Evolutionary conservation across 305 asterid genomes (phyloP), one percentile per base, ranked within the genome.

Genomic region (Fraxinus velutina): DNA sequence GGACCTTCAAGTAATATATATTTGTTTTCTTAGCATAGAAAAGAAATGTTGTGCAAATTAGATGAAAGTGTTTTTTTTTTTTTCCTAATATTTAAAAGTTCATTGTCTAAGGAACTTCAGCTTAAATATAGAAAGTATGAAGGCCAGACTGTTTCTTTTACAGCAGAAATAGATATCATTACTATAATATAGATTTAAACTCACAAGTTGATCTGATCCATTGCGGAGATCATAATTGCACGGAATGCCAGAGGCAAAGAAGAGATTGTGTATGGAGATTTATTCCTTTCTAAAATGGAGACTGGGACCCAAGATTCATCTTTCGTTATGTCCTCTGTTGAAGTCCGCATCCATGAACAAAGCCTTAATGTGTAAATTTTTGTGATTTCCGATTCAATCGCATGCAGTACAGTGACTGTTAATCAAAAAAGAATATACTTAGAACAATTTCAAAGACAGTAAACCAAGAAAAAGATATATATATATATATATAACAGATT

Each of bases 291-390:
- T 86, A 96, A 84, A 87, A 92, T 87, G 75, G 99, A 96, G 78
- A 96, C 97, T 2, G 98, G 94, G 39, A 93, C 86, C 98, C 98
- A 96, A 76, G 98, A 85, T 89, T 96, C 99, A 80, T 91, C 92
- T 85, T 88, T 94, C 34, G 97, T 88, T 90, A 96, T 90, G 89
- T 93, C 99, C 79, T 93, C 98, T 37, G 90, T 88, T 81, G 98
- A 90, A 81, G 91, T 82, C 73, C 96, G 94, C 98, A 96, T 96
- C 99, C 99, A 96, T 62, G 98, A 91, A 89, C 99, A 93, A 72
- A 96, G 94, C 92, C 98, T 92, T 80, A 88, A 79, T 88, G 92
- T 91, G 88, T 93, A 96, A 85, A 90, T 87, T 86, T 91, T 96
- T 70, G 98, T 93, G 82, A 92, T 88, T 88, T 96, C 97, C 77